These are phyloP conservation scores for Fusarium duplospermum DNA, from an alignment of 2,329 filamentous ascomycete genomes.

Conservation along the genomic window DNA sequence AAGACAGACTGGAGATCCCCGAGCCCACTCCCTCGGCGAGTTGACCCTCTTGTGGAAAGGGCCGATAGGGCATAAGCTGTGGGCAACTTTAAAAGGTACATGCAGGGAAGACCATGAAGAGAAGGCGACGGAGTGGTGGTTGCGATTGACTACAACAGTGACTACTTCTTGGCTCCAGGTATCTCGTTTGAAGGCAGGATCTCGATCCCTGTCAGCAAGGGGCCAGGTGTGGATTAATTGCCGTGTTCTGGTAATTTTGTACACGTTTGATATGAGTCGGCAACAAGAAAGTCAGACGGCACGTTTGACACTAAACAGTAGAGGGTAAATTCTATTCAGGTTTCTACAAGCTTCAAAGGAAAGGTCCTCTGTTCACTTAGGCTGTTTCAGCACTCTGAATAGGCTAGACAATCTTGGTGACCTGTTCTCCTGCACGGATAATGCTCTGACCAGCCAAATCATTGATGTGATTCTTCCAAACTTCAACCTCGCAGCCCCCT, in stretches of 20 bases:
- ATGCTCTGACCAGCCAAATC: conserved; percentile 85
- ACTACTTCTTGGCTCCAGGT: neutral
- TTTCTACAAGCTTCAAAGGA: neutral
- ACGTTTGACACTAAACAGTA: neutral
- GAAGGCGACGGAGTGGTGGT: neutral
- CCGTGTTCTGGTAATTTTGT: neutral
- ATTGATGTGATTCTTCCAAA: conserved; percentile 89
- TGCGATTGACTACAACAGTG: neutral
- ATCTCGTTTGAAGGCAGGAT: neutral
- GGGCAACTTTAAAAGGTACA: neutral
- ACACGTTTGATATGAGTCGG: neutral
- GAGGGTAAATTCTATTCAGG: neutral
- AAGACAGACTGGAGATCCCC: neutral
- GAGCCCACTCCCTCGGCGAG: neutral
- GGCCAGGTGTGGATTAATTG: neutral
- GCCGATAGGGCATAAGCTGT: neutral
- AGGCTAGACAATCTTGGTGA: conserved; percentile 84
- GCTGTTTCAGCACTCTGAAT: conserved; percentile 87
- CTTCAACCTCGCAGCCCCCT: conserved; percentile 89
- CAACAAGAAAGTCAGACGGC: neutral
- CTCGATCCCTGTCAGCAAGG: neutral
- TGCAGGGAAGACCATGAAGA: neutral
- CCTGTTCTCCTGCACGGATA: conserved; percentile 85
- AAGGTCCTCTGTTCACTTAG: conserved; percentile 50
- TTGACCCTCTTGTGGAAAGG: neutral